Evolutionary conservation across 768 basidiomycete genomes (phyloP), one percentile per base, ranked within the genome.

Genomic region (Russula sp.): DNA sequence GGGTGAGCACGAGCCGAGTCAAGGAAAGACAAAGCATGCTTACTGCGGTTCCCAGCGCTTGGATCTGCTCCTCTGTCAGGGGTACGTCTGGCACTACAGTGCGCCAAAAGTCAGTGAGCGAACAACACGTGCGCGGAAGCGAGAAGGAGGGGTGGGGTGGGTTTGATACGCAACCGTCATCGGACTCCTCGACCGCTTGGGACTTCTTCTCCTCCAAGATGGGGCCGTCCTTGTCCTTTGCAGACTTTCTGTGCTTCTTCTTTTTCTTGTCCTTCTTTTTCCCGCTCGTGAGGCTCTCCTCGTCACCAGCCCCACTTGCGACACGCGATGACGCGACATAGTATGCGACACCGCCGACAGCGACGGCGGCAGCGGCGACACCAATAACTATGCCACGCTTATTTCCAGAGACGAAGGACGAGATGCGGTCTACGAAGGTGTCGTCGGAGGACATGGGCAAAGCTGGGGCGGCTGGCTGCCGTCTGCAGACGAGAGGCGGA

Each of bases 191-290:
- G 66, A 59, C 61, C 13, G 66, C 65, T 61, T 75, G 75, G 4
- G 86, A 78, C 56, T 77, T 79, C 56, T 80, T 71, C 73, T 94
- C 91, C 78, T 95, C 91, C 51, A 96, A 73, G 45, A 96, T 77
- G 42, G 93, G 93, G 0, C 87, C 86, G 63, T 90, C 84, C 7
- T 73, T 63, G 64, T 83, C 83, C 69, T 82, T 85, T 13, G 70
- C 74, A 0, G 78, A 66, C 74, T 81, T 83, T 73, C 41, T 65
- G 58, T 72, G 68, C 68, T 81, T 83, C 70, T 70, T 75, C 67
- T 74, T 77, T 66, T 79, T 84, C 71, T 76, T 79, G 69, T 81
- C 83, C 69, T 73, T 72, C 74, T 77, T 75, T 70, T 81, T 78
- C 69, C 77, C 78, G 11, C 57, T 58, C 38, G n/a, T 46, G 32